Base-by-base conservation (phyloP, 2,329 filamentous ascomycete species). In the Alternaria triticina region DNA sequence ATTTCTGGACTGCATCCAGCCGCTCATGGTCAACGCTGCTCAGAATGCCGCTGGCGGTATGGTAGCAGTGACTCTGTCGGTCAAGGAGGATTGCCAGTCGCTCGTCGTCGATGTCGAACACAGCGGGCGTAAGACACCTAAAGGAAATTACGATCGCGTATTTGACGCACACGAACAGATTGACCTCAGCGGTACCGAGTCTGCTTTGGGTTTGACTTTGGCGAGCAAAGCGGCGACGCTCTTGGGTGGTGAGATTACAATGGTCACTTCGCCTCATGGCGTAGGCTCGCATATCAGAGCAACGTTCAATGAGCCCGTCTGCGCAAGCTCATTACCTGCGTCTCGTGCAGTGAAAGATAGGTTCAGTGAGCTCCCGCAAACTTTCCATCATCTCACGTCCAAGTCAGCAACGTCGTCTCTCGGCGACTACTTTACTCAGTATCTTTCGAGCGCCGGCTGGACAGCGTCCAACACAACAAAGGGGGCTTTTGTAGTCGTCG, bases 131-230 rank as follows among this genome's bases (percentile, higher is more conserved):
- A 82, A 82, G 2, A 82, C 84, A n/a, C 62, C 64, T 2, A 52
- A 64, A 1, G 67, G 75, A 4, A 69, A 83, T 7, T 78, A 80
- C 4, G 22, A 71, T 4, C 78, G 80, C 3, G 82, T 84, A 5
- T 84, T 84, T 27, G 73, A 81, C 4, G 71, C 82, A 0, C 83
- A 84, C 20, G 82, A 83, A 44, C 84, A 83, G 33, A 75, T 79
- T 1, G 74, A 78, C 33, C 63, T 65, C 0, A 74, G 82, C 36
- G 78, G 81, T 0, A 76, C 74, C 2, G 79, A 82, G 4, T 80
- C 80, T 27, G 82, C 83, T 0, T 73, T 84, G 1, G 83, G 83
- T 0, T 67, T 85, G 13, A 83, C 82, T 0, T 70, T 85, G 0
- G 78, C 83, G 5, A 69, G 73, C 9, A 83, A 82, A 43, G 80